Conservation (phyloP, 2,329 filamentous ascomycete genomes). For the Venturia asperata region DNA sequence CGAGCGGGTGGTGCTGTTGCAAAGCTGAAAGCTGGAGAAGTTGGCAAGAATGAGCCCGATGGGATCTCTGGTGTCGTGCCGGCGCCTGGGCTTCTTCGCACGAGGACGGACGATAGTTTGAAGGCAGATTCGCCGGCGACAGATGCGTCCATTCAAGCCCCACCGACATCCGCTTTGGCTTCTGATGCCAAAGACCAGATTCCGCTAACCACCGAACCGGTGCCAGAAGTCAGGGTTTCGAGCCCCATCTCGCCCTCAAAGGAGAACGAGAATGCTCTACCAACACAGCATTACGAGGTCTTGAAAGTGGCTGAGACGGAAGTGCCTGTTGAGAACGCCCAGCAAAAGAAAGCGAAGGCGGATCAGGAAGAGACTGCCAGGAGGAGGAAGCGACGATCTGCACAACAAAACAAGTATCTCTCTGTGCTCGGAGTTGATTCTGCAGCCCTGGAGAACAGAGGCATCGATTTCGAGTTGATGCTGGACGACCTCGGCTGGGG, state of each 20-base stretch:
- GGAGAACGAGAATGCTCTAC: neutral
- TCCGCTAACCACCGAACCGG: neutral
- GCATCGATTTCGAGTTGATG: slow-evolving; percentile 72
- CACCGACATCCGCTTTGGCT: slow-evolving; percentile 12
- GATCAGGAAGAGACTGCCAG: slow-evolving; percentile 40
- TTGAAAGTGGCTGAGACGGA: neutral
- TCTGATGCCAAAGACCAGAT: neutral
- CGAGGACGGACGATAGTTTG: slow-evolving; percentile 15
- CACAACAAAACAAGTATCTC: slow-evolving; percentile 73
- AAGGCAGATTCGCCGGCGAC: slow-evolving; percentile 5
- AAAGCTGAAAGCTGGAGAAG: slow-evolving; percentile 54
- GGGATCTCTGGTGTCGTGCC: slow-evolving; percentile 85
- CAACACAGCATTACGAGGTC: neutral
- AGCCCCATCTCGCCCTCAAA: slow-evolving; percentile 9
- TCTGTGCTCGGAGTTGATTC: slow-evolving; percentile 71
- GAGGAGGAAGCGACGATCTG: slow-evolving; percentile 56
- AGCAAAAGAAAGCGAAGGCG: slow-evolving; percentile 23
- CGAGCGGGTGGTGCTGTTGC: slow-evolving; percentile 77
- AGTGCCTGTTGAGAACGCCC: neutral
- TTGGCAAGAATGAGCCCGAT: slow-evolving; percentile 59
- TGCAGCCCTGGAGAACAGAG: slow-evolving; percentile 64
- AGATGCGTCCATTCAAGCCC: slow-evolving; percentile 15
- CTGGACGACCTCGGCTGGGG: slow-evolving; percentile 80
- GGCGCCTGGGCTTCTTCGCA: slow-evolving; percentile 46
- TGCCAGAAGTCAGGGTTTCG: slow-evolving; percentile 17